phyloP scores from a whole-genome alignment of 257 asterid genomes.

The Capsicum chinense region DNA sequence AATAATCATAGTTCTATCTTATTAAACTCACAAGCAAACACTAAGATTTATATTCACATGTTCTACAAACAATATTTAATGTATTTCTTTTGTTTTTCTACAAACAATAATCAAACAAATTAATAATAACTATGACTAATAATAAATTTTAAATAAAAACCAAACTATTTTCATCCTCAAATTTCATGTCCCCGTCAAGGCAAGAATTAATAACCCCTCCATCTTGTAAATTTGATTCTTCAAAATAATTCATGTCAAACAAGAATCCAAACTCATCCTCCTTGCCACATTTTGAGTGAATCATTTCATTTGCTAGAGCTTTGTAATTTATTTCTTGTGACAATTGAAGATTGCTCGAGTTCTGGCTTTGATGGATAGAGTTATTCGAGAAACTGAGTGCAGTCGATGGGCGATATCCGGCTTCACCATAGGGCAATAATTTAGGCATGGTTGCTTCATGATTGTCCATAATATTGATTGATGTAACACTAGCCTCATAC shows the following conservation, averaged over 20 bases:
- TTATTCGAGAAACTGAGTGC: constrained; percentile 24
- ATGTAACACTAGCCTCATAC: constrained; percentile 20
- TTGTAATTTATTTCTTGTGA: constrained; percentile 27
- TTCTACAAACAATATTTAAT: constrained; percentile 15
- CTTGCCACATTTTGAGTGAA: constrained; percentile 34
- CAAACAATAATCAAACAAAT: neutral
- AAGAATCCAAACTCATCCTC: constrained; percentile 47
- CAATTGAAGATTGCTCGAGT: constrained; percentile 41
- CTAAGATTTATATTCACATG: neutral
- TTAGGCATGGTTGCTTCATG: constrained; percentile 9
- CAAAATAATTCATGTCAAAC: constrained; percentile 43
- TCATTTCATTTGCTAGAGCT: constrained; percentile 21
- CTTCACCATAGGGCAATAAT: neutral
- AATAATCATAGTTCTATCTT: constrained; percentile 13
- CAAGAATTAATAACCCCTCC: constrained; percentile 28
- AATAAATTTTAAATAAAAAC: constrained; percentile 46
- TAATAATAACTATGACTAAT: constrained; percentile 20
- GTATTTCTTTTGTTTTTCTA: neutral
- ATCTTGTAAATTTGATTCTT: constrained; percentile 34
- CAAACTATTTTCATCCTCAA: constrained; percentile 44
- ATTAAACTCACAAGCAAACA: constrained; percentile 8
- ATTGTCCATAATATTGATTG: constrained; percentile 34
- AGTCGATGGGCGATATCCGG: constrained; percentile 31
- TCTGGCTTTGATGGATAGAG: constrained; percentile 33
- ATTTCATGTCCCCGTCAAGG: constrained; percentile 37